phyloP scores from a whole-genome alignment of 2,329 filamentous ascomycete genomes.

The Cercospora citrullina region DNA sequence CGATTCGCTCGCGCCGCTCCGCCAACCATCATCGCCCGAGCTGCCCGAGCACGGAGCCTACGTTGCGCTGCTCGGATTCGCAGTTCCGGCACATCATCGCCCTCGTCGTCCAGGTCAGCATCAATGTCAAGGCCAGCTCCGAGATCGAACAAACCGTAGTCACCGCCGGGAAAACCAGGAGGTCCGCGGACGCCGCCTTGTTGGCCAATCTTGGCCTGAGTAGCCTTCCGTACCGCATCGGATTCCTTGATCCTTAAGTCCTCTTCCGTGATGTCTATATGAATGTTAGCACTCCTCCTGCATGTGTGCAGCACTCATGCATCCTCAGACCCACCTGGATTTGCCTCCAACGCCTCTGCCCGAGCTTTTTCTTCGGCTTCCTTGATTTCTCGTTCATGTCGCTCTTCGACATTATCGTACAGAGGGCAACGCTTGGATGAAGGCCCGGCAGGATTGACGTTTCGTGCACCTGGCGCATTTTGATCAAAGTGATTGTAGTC shows the following conservation, averaged over 20 bases:
- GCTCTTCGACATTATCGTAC: slow-evolving; percentile 61
- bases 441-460: slow-evolving; percentile 39
- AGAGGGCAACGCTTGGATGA: slow-evolving; percentile 60
- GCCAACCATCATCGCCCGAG: not conserved
- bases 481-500: slow-evolving; percentile 72
- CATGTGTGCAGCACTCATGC: not conserved
- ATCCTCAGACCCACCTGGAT: slow-evolving; percentile 47
- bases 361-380: slow-evolving; percentile 61
- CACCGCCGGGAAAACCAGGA: not conserved
- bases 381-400: slow-evolving; percentile 64
- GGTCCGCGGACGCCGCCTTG: not conserved
- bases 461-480: slow-evolving; percentile 24
- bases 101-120: slow-evolving; percentile 19
- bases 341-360: slow-evolving; percentile 56
- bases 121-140: slow-evolving; percentile 19
- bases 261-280: slow-evolving; percentile 53
- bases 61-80: not conserved
- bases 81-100: not conserved
- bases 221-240: slow-evolving; percentile 38
- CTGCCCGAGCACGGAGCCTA: not conserved
- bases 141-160: slow-evolving; percentile 9
- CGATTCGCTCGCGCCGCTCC: not conserved
- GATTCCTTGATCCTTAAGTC: slow-evolving; percentile 62
- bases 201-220: slow-evolving; percentile 17
- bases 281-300: not conserved